Conservation (phyloP, 805 yeast genomes). For the Cyberlindnera maclurae region DNA sequence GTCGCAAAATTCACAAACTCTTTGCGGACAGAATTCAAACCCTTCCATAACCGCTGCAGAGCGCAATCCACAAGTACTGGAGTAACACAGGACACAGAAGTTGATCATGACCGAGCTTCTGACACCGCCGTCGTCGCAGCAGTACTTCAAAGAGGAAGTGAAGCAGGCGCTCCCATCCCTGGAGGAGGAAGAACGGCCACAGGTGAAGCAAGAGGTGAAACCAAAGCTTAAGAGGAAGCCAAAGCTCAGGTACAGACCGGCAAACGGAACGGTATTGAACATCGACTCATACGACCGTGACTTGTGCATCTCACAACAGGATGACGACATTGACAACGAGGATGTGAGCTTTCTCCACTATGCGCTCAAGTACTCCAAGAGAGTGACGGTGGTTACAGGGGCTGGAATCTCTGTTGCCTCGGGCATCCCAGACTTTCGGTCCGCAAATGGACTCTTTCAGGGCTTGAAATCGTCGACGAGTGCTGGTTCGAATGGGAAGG, state of each 20-base stretch:
- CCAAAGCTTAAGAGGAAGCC: constrained; percentile 33
- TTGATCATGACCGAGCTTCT: constrained; percentile 13
- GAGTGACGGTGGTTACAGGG: constrained; percentile 66
- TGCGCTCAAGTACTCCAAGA: constrained; percentile 47
- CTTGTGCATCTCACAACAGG: constrained; percentile 27
- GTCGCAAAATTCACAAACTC: too few species aligned
- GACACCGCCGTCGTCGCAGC: constrained; percentile 24
- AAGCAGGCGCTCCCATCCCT: not conserved
- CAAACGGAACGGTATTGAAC: constrained; percentile 37
- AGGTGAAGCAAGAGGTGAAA: not conserved
- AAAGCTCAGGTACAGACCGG: constrained; percentile 38
- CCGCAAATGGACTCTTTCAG: constrained; percentile 69
- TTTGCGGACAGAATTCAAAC: too few species aligned
- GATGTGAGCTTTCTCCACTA: constrained; percentile 45
- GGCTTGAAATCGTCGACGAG: constrained; percentile 36
- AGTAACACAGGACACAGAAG: too few species aligned
- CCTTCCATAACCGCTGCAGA: too few species aligned
- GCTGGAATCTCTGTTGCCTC: constrained; percentile 90
- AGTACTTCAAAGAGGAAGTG: constrained; percentile 1
- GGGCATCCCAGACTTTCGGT: constrained; percentile 85
- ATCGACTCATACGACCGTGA: constrained; percentile 23
- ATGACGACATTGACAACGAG: constrained; percentile 26
- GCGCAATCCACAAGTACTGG: not conserved
- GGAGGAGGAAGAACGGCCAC: not conserved
- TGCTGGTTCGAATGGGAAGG: constrained; percentile 44